Conservation (phyloP, 75 land plant genomes). For the Pseudotsuga menziesii region DNA sequence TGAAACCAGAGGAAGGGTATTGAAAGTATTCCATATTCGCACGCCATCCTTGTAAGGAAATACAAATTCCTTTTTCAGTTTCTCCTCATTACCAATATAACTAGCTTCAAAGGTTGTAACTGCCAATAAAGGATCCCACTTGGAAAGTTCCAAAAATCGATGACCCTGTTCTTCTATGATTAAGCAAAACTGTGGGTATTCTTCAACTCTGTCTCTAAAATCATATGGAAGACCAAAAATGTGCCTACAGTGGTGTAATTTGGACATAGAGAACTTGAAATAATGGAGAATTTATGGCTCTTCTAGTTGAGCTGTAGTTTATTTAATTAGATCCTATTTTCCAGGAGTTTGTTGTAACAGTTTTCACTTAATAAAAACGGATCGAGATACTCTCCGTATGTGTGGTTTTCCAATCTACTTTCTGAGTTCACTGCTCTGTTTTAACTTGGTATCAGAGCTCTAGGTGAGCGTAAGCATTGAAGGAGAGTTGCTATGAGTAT, state of each 20-base stretch:
- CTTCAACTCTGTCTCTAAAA: conserved; percentile 57
- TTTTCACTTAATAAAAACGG: too few relatives aligned
- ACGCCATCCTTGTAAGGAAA: conserved; percentile 43
- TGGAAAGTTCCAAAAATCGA: conserved; percentile 45
- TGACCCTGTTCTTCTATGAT: conserved; percentile 39
- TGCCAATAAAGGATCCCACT: conserved; percentile 53
- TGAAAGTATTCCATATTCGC: conserved; percentile 38
- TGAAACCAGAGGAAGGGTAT: conserved; percentile 63
- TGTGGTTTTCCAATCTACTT: too few relatives aligned
- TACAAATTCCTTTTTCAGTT: conserved; percentile 34
- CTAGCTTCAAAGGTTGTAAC: conserved; percentile 33
- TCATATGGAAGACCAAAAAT: conserved; percentile 75
- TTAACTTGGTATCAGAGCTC: too few relatives aligned
- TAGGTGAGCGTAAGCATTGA: too few relatives aligned
- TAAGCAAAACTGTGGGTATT: conserved; percentile 58
- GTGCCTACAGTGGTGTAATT: conserved; percentile 54
- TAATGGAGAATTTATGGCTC: too few relatives aligned
- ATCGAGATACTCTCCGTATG: too few relatives aligned
- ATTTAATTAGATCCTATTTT: too few relatives aligned
- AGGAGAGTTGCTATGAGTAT: too few relatives aligned
- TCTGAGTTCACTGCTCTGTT: too few relatives aligned
- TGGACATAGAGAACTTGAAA: too few relatives aligned
- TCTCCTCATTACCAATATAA: conserved; percentile 42
- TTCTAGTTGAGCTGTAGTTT: too few relatives aligned
- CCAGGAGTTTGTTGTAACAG: too few relatives aligned